A percentile compares a stretch with the other conserved stretches of the same genome.
Evolutionary conservation across 805 yeast species (phyloP).

Genomic region (Lachancea sp.): DNA sequence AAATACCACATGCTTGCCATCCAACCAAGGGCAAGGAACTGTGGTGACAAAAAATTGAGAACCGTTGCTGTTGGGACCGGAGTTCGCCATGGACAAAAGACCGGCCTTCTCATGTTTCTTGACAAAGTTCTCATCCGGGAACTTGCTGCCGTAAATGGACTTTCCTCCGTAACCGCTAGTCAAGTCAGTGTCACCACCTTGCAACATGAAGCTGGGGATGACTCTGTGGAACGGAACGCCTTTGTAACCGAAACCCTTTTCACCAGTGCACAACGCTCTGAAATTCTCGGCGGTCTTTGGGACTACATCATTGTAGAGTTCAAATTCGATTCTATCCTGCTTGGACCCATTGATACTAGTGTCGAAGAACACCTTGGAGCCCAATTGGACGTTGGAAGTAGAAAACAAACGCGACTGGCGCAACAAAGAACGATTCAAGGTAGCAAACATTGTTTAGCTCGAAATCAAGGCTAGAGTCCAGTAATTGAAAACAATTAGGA

Average conservation of each 20-base stretch:
- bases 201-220: slow-evolving; percentile 93
- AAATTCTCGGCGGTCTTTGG: slow-evolving; percentile 80
- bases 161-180: slow-evolving; percentile 93
- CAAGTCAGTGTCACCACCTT: slow-evolving; percentile 85
- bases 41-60: slow-evolving; percentile 88
- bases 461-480: too few species aligned
- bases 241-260: slow-evolving; percentile 81
- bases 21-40: slow-evolving; percentile 70
- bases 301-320: slow-evolving; percentile 36
- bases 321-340: slow-evolving; percentile 31
- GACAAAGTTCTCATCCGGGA: slow-evolving; percentile 55
- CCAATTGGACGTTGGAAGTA: slow-evolving; percentile 38
- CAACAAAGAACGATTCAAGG: slow-evolving; percentile 14
- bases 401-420: slow-evolving; percentile 44
- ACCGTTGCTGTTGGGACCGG: slow-evolving; percentile 90
- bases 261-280: slow-evolving; percentile 82
- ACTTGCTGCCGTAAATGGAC: slow-evolving; percentile 69
- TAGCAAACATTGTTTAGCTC: neutral
- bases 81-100: slow-evolving; percentile 84
- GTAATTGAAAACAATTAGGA: too few species aligned
- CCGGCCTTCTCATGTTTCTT: slow-evolving; percentile 76
- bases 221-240: slow-evolving; percentile 88
- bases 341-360: slow-evolving; percentile 49
- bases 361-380: slow-evolving; percentile 52
- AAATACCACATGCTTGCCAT: slow-evolving; percentile 71